phyloP scores from a whole-genome alignment of 371 early-diverging fungal genomes.

The Mucor saturninus region DNA sequence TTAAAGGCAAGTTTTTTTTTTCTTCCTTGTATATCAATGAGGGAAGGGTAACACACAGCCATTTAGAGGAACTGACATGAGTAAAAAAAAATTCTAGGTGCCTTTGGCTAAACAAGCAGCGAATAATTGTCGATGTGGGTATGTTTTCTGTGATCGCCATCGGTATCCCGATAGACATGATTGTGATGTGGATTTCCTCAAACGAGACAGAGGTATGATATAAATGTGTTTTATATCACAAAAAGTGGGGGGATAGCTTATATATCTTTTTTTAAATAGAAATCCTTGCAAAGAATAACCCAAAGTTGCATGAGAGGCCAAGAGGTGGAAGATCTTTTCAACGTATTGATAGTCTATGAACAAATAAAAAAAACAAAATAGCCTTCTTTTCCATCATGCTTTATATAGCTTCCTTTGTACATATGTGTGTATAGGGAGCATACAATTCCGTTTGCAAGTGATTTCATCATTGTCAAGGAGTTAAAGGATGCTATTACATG shows the following conservation, averaged over 20 bases:
- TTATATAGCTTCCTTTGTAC: background rate
- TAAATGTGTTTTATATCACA: background rate
- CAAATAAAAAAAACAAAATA: constrained; percentile 3
- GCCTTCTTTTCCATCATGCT: background rate
- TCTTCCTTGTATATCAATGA: background rate
- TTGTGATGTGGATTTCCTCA: constrained; percentile 78
- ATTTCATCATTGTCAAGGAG: too few relatives aligned
- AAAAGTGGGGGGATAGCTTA: background rate
- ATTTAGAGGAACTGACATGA: background rate
- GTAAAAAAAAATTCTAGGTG: constrained; percentile 41
- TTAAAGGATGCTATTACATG: too few relatives aligned
- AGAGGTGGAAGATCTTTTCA: constrained; percentile 81
- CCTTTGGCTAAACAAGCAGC: constrained; percentile 82
- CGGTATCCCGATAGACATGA: constrained; percentile 78
- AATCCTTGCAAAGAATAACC: constrained; percentile 77
- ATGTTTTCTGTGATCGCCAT: constrained; percentile 82
- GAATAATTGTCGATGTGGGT: constrained; percentile 82
- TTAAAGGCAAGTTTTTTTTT: constrained; percentile 49
- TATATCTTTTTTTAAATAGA: constrained; percentile 38
- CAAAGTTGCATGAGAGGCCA: constrained; percentile 76
- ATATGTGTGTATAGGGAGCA: background rate
- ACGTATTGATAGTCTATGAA: constrained; percentile 63
- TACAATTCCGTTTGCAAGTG: too few relatives aligned
- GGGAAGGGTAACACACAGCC: background rate
- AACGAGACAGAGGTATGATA: constrained; percentile 58